Base-by-base conservation (phyloP, 148 eudicot species). In the Arbutus unedo region DNA sequence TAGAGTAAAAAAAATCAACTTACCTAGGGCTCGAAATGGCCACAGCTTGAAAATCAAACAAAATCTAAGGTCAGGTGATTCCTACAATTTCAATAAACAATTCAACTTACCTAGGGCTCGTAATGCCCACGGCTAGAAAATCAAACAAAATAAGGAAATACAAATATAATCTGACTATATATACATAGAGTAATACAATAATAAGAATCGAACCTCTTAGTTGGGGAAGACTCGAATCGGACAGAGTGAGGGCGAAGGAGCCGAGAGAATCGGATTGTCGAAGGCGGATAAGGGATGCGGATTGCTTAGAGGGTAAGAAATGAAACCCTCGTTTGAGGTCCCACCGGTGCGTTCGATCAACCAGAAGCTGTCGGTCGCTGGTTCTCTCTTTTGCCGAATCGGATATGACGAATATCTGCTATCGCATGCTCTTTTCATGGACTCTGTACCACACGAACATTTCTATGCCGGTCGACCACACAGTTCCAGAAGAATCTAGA, bases 401-500 rank as follows among this genome's bases (percentile, higher is more conserved):
- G 38, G 0, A 31, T 31, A 1, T 1, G 38, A 31, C 38, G 38
- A 31, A 66, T 43, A 66, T 66, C 71, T 31, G 71, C 15, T 31
- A 66, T 31, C 15, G 31, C 43, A 66, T 66, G 71, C 44, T 11
- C 43, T 4, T 25, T 31, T 66, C 71, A 66, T 66, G 44, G 71
- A 25, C 71, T 11, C 14, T 10, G 71, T 31, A 25, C 10, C 71
- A 31, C 10, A 31, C 41, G 44, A 66, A 16, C 43, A 14, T 1
- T 2, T 66, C 71, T 23, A 41, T 23, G 43, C 16, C 71, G 70
- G 23, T 66, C 71, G 71, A 11, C 71, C 71, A 66, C 71, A 66
- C n/a, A 11, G 23, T 25, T 66, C 71, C 71, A 66, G 71, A 66
- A 66, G 18, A 41, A 66, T 66, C 71, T 66, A 66, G 44, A 66